Conservation (phyloP, 192 early-diverging fungal genomes). For the Coemansia interrupta region DNA sequence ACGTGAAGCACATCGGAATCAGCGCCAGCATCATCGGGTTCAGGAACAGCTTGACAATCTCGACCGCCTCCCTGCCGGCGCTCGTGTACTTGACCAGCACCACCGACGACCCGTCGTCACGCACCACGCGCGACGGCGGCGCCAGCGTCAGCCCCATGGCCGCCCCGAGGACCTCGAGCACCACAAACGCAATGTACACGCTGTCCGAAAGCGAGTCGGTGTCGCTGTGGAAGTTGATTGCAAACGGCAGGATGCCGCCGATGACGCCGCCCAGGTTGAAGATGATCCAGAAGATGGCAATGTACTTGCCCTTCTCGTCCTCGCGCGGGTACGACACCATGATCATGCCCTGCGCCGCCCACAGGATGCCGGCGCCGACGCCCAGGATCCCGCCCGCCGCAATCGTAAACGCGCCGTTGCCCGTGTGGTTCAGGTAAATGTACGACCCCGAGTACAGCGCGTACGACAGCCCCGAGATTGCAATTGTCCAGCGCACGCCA, state of each 20-base stretch:
- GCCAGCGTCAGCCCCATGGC: conserved; percentile 60
- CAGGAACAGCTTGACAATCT: conserved; percentile 57
- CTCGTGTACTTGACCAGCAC: conserved; percentile 68
- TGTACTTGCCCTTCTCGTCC: conserved; percentile 75
- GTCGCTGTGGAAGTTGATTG: conserved; percentile 60
- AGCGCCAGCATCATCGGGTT: conserved; percentile 65
- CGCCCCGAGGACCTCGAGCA: conserved; percentile 69
- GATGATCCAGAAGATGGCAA: conserved; percentile 84
- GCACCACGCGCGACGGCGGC: conserved; percentile 62
- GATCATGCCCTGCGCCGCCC: conserved; percentile 77
- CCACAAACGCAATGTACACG: conserved; percentile 78
- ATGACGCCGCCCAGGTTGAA: conserved; percentile 83
- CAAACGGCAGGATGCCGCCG: conserved; percentile 72
- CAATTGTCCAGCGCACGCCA: conserved; percentile 68
- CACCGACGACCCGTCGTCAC: conserved; percentile 67
- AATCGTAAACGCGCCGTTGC: conserved; percentile 62
- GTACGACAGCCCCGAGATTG: conserved; percentile 64
- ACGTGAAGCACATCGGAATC: conserved; percentile 70
- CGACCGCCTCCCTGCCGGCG: conserved; percentile 54
- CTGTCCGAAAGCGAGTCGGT: conserved; percentile 52
- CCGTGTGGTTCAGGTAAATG: conserved; percentile 62
- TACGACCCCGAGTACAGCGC: conserved; percentile 78
- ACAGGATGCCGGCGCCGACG: conserved; percentile 75
- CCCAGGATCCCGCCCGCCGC: conserved; percentile 76
- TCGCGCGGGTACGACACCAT: conserved; percentile 84